Percentiles rank a stretch among this genome's conserved stretches.
Conservation (phyloP, 805 yeast genomes). For the Candida dajiaensis region DNA sequence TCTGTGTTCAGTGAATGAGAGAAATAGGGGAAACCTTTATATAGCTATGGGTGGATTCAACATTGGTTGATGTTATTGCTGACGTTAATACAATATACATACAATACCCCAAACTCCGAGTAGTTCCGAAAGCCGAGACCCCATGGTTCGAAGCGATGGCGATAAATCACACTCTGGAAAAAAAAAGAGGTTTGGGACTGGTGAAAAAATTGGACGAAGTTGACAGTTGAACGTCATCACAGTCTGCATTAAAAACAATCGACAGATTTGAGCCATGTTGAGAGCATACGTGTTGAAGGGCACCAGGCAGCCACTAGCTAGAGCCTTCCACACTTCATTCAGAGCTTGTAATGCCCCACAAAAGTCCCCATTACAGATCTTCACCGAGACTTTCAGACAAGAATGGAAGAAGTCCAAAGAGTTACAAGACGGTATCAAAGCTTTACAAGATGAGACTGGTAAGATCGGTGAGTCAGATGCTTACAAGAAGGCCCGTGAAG, state of each 20-base stretch:
- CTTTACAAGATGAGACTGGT: slow-evolving; percentile 93
- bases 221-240: background rate
- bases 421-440: slow-evolving; percentile 87
- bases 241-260: background rate
- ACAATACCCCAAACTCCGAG: background rate
- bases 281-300: background rate
- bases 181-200: background rate
- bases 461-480: slow-evolving; percentile 92
- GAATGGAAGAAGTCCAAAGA: slow-evolving; percentile 92
- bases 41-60: too few relatives aligned
- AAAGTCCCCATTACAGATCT: slow-evolving; percentile 84
- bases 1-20: background rate
- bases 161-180: background rate
- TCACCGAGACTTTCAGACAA: slow-evolving; percentile 81
- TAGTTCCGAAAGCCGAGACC: background rate
- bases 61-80: background rate
- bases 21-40: too few relatives aligned
- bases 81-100: too few relatives aligned
- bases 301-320: slow-evolving; percentile 2
- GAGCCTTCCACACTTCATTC: slow-evolving; percentile 21
- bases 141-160: background rate
- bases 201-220: background rate
- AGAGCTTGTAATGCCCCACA: slow-evolving; percentile 26
- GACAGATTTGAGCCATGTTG: background rate
- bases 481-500: slow-evolving; percentile 87